phyloP scores from a whole-genome alignment of 2,329 filamentous ascomycete species.

The Ascochyta koolunga region DNA sequence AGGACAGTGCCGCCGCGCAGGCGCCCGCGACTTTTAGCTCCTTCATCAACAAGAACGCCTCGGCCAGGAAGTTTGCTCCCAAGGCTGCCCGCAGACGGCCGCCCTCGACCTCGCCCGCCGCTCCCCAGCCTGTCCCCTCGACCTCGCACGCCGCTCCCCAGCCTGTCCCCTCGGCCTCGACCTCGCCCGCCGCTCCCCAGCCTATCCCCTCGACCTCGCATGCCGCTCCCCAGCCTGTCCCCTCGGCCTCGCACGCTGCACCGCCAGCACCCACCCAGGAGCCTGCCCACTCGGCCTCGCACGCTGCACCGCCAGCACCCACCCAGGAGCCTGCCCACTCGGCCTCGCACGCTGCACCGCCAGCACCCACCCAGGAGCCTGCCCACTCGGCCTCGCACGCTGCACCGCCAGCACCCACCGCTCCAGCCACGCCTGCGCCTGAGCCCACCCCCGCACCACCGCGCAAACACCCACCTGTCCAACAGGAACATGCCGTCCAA shows the following conservation, averaged over 20 bases:
- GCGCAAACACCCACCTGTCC: neutral
- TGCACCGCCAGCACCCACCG: neutral
- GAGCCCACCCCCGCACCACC: neutral
- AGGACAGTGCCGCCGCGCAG: conserved; percentile 21
- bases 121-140: too few relatives aligned
- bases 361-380: conserved; percentile 32
- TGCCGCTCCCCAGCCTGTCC: too few relatives aligned
- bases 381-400: neutral
- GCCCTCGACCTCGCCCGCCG: conserved; percentile 21
- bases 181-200: conserved; percentile 17
- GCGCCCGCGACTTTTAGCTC: conserved; percentile 31
- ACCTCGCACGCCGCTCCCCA: too few relatives aligned
- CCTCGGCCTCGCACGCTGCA: too few relatives aligned
- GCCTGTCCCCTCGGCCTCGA: conserved; percentile 16
- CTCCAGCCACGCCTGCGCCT: neutral
- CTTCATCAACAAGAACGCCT: conserved; percentile 50
- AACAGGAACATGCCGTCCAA: neutral
- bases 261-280: conserved; percentile 36
- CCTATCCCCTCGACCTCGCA: too few relatives aligned
- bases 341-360: too few relatives aligned
- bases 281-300: too few relatives aligned
- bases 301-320: conserved; percentile 29
- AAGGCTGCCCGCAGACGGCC: conserved; percentile 54
- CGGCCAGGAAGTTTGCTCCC: conserved; percentile 56
- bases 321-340: conserved; percentile 30